Conservation (phyloP, 2,329 filamentous ascomycete species). For the Hypomyces rosellus region DNA sequence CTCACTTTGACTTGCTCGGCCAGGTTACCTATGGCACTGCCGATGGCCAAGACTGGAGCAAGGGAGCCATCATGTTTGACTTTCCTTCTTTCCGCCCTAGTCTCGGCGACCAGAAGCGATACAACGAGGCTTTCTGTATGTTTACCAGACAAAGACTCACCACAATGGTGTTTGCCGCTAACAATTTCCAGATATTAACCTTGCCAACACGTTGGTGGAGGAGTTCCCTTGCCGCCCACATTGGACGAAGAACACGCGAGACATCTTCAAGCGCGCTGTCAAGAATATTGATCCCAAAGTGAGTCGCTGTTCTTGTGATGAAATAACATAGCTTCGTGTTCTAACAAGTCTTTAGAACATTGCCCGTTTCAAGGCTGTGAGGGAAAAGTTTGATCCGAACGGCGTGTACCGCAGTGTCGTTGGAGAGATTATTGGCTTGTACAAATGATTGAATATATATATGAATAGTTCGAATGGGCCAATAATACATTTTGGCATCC, state of each 20-base stretch:
- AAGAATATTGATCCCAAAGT: conserved; percentile 42
- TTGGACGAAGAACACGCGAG: conserved; percentile 48
- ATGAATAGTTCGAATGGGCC: no score
- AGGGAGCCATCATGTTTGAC: conserved; percentile 49
- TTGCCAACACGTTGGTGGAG: conserved; percentile 40
- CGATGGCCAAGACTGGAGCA: conserved; percentile 39
- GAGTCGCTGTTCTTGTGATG: conserved; percentile 12
- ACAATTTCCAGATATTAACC: conserved; percentile 29
- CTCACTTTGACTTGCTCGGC: conserved; percentile 43
- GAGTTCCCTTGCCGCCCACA: conserved; percentile 47
- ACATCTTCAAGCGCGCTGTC: conserved; percentile 37
- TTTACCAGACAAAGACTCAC: background rate
- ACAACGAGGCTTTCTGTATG: conserved; percentile 45
- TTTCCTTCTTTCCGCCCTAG: conserved; percentile 43
- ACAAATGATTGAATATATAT: conserved; percentile 16
- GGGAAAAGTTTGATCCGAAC: conserved; percentile 42
- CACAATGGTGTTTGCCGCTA: background rate
- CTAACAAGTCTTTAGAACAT: conserved; percentile 27
- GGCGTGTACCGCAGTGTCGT: conserved; percentile 41
- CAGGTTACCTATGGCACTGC: conserved; percentile 43
- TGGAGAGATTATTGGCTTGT: conserved; percentile 43
- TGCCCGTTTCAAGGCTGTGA: conserved; percentile 40
- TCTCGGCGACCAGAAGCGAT: conserved; percentile 39
- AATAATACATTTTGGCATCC: no score
- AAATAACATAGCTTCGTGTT: background rate